These are phyloP conservation scores for Dioscorea dumetorum DNA, from an alignment of 106 monocot species.

Conservation along the genomic window DNA sequence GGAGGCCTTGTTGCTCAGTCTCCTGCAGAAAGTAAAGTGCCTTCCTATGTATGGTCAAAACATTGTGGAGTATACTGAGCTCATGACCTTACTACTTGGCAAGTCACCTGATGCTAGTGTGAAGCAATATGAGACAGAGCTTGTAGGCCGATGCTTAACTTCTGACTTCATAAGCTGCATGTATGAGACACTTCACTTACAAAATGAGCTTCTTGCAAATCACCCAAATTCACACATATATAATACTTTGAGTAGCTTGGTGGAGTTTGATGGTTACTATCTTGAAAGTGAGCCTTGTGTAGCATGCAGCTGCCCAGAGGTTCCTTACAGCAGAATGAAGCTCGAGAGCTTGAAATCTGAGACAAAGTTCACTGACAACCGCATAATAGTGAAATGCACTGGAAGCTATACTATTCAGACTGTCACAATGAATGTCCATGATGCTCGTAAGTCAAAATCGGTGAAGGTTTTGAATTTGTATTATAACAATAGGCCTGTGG, in stretches of 20 bases:
- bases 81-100: constrained; percentile 75
- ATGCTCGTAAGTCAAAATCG: constrained; percentile 94
- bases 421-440: constrained; percentile 96
- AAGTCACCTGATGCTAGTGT: constrained; percentile 42
- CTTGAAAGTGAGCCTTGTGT: constrained; percentile 99
- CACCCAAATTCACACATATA: constrained; percentile 98
- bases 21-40: constrained; percentile 64
- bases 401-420: constrained; percentile 96
- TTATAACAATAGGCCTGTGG: constrained; percentile 86
- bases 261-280: constrained; percentile 98
- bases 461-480: constrained; percentile 93
- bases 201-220: constrained; percentile 96
- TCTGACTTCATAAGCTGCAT: constrained; percentile 71
- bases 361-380: constrained; percentile 97
- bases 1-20: constrained; percentile 47
- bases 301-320: constrained; percentile 94
- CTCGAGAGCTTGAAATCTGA: constrained; percentile 95
- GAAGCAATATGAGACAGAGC: constrained; percentile 59
- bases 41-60: constrained; percentile 92
- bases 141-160: constrained; percentile 56
- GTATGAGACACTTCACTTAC: constrained; percentile 86
- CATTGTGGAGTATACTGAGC: constrained; percentile 79
- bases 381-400: constrained; percentile 98
- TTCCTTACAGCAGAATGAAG: constrained; percentile 88
- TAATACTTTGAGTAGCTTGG: constrained; percentile 73